Evolutionary conservation across 1,284 basidiomycete genomes (phyloP).

Genomic region (Rugosomyces carneus): DNA sequence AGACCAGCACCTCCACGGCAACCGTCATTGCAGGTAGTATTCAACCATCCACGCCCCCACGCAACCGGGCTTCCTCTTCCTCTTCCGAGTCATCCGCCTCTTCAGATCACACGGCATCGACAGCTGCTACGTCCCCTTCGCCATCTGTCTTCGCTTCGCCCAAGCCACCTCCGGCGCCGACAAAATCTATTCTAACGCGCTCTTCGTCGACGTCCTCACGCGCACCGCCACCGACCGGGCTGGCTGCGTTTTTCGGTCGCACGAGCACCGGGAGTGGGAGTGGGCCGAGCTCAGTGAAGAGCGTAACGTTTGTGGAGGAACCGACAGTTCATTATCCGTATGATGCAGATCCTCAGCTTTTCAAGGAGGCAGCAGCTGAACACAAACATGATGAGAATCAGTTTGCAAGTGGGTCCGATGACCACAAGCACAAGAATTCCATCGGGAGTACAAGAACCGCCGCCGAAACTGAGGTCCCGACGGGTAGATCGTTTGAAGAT

Average conservation of each 20-base stretch:
- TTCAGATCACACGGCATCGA: slow-evolving; percentile 6
- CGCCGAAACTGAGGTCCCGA: neutral
- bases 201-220: slow-evolving; percentile 17
- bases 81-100: slow-evolving; percentile 8
- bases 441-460: neutral
- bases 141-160: slow-evolving; percentile 7
- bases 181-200: slow-evolving; percentile 37
- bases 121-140: neutral
- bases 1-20: neutral
- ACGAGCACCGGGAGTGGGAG: slow-evolving; percentile 7
- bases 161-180: slow-evolving; percentile 16
- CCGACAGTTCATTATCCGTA: slow-evolving; percentile 38
- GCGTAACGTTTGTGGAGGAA: slow-evolving; percentile 44
- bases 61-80: slow-evolving; percentile 15
- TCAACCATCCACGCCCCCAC: slow-evolving; percentile 6
- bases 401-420: neutral
- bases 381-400: neutral
- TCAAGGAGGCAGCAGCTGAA: slow-evolving; percentile 8
- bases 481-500: slow-evolving; percentile 2
- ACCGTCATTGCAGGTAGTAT: neutral
- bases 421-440: neutral
- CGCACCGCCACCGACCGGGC: slow-evolving; percentile 1
- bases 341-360: slow-evolving; percentile 14
- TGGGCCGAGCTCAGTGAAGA: slow-evolving; percentile 30
- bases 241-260: slow-evolving; percentile 11